Evolutionary conservation across 768 basidiomycete species (phyloP).

Genomic region (Amanita phalloides): DNA sequence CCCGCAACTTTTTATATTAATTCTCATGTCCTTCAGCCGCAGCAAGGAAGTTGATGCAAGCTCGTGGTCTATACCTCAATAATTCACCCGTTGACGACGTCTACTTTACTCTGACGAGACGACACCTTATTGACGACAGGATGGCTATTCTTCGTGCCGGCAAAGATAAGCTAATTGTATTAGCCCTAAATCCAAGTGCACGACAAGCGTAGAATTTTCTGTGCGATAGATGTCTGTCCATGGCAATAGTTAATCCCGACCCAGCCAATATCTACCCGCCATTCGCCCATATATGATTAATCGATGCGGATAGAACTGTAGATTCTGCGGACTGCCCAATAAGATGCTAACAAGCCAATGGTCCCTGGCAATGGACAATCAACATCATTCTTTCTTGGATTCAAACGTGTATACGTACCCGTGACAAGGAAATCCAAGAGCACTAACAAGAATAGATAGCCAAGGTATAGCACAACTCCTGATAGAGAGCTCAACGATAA

Average conservation of each 20-base stretch:
- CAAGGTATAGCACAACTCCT: conserved; percentile 77
- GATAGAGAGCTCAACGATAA: conserved; percentile 79
- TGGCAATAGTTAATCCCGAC: not conserved
- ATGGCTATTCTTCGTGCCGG: conserved; percentile 65
- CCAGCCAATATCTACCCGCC: not conserved
- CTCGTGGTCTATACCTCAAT: conserved; percentile 69
- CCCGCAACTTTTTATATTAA: not conserved
- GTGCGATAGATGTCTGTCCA: not conserved
- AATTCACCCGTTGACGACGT: conserved; percentile 43
- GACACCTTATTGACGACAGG: conserved; percentile 47
- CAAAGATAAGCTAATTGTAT: conserved; percentile 56
- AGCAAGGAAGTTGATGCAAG: conserved; percentile 48
- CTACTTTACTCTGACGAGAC: conserved; percentile 26
- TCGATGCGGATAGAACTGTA: conserved; percentile 81
- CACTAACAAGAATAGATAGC: conserved; percentile 78
- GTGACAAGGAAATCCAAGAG: conserved; percentile 84
- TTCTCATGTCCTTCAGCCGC: conserved; percentile 33
- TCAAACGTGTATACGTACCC: conserved; percentile 32
- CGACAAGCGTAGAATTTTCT: not conserved
- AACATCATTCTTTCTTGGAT: not conserved
- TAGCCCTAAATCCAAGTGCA: conserved; percentile 20
- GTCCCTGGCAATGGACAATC: conserved; percentile 42
- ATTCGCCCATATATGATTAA: conserved; percentile 14
- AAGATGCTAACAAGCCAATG: conserved; percentile 85
- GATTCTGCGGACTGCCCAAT: conserved; percentile 80